Conservation (phyloP, 2,329 filamentous ascomycete species). For the Claviceps citrina region DNA sequence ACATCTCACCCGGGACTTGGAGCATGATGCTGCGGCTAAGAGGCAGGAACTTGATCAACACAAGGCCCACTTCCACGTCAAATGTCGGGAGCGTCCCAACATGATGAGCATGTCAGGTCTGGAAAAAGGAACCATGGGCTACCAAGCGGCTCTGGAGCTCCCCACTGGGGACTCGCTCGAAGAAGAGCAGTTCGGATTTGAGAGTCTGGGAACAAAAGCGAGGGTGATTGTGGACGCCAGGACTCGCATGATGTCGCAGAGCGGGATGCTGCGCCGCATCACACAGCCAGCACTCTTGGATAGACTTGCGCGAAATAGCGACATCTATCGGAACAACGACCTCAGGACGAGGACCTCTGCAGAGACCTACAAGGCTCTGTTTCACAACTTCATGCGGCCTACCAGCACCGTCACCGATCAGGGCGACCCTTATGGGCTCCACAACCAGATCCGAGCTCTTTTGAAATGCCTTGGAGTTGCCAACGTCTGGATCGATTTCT, state of each 20-base stretch:
- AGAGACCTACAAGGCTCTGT: conserved; percentile 48
- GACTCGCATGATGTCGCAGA: conserved; percentile 37
- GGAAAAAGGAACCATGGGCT: conserved; percentile 57
- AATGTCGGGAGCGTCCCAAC: conserved; percentile 47
- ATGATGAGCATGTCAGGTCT: conserved; percentile 60
- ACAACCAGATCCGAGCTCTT: conserved; percentile 54
- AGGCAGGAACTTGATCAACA: conserved; percentile 28
- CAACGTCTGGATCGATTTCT: conserved; percentile 62
- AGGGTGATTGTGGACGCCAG: conserved; percentile 41
- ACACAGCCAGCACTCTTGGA: conserved; percentile 44
- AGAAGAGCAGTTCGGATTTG: conserved; percentile 45
- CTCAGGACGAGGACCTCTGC: conserved; percentile 34
- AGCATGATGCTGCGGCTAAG: conserved; percentile 28
- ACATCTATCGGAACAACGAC: conserved; percentile 39
- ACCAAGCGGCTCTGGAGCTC: conserved; percentile 51
- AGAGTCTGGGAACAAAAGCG: conserved; percentile 38
- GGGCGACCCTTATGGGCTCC: conserved; percentile 44
- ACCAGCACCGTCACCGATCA: conserved; percentile 41
- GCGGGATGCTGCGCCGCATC: conserved; percentile 38
- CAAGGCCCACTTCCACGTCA: conserved; percentile 42
- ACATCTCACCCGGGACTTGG: conserved; percentile 38
- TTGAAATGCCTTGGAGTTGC: conserved; percentile 48
- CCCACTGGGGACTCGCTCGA: conserved; percentile 48
- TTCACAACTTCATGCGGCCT: conserved; percentile 42
- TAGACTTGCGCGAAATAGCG: conserved; percentile 39